Percentiles rank a stretch among this genome's conserved stretches.
Conservation (phyloP, 208 protist species). For the Entamoeba histolytica region DNA sequence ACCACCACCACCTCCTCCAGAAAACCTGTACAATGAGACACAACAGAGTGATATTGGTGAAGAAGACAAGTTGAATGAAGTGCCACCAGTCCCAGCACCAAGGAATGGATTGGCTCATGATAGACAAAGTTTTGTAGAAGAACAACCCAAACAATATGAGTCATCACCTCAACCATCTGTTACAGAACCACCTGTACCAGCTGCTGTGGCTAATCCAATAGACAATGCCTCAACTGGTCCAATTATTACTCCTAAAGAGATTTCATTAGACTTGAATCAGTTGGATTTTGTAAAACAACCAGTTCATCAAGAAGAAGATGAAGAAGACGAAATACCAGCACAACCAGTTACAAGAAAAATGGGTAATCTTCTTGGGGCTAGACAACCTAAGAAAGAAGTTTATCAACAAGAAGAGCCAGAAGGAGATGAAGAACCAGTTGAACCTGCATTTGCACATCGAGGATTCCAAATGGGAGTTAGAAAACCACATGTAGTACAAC, state of each 20-base stretch:
- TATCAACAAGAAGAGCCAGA: neutral
- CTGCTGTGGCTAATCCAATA: neutral
- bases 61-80: neutral
- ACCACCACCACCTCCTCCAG: neutral
- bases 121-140: too few relatives aligned
- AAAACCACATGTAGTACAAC: neutral
- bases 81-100: neutral
- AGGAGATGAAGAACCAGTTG: neutral
- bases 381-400: neutral
- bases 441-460: neutral
- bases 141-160: neutral
- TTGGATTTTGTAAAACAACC: neutral
- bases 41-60: neutral
- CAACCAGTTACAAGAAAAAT: neutral
- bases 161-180: neutral
- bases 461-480: neutral
- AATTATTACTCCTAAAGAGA: neutral
- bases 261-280: neutral
- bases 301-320: neutral
- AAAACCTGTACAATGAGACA: neutral
- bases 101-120: neutral
- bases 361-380: neutral
- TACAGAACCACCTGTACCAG: neutral
- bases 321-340: neutral
- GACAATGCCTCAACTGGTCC: neutral